Base-by-base conservation (phyloP, 179 eudicot genomes). In the Actinidia arguta region DNA sequence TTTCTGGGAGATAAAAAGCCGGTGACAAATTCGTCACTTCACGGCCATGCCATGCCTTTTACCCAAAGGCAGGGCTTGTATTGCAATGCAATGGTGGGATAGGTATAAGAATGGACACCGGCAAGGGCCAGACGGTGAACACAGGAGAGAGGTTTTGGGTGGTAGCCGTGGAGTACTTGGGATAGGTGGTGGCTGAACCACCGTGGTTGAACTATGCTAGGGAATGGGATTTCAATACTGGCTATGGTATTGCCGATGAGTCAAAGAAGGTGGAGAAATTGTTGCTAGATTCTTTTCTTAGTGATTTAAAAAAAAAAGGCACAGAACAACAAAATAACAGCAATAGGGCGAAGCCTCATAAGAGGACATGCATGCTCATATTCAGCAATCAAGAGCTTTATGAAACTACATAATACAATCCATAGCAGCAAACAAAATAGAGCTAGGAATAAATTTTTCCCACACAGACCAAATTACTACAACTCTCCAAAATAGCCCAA, bases 21-120 rank as follows among this genome's bases (percentile, higher is more conserved):
- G 1, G 88, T 91, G 51, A 86, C 82, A 1, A 93, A 93, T 55
- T 78, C 99, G 31, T 90, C 99, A 25, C 81, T 92, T 69, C 71
- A 84, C 39, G 92, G 98, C 0, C 99, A 96, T n/a, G n/a, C n/a
- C n/a, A n/a, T 59, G 93, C 98, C 0, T 82, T 88, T 22, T 93
- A 86, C 54, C 87, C 96, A 0, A 89, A 88, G 61, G 82, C 90
- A 0, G 98, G 98, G 18, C 81, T 87, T 0, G 90, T 92, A 50
- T 44, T 95, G 25, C 83, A 83, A 76, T 96, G 97, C 44, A 86
- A 87, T 2, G 89, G 83, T 13, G 88, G 84, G 25, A 78, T 94
- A 58, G 99, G 99, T 8, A 82, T 95, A 39, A 80, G 93, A 56
- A 95, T 91, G 36, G 97, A 95, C 39, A 87, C 88, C 5, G 94